These are phyloP conservation scores for Trametes hirsuta DNA, from an alignment of 1,284 basidiomycete genomes.

Conservation along the genomic window DNA sequence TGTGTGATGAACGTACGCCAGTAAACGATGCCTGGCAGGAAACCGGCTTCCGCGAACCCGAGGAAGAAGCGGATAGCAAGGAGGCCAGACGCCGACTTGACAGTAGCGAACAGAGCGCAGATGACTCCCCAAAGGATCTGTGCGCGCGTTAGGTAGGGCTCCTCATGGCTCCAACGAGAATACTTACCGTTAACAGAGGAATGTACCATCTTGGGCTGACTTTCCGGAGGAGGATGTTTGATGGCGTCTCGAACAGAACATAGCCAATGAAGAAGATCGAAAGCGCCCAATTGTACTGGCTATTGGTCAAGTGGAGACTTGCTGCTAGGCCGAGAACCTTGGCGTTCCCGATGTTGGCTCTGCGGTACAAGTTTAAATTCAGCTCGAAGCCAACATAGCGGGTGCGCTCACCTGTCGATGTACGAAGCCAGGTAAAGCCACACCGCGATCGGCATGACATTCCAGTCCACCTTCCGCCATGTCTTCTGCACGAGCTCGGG, in stretches of 20 bases:
- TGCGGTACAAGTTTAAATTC: neutral
- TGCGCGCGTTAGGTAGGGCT: neutral
- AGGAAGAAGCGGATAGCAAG: slow-evolving; percentile 66
- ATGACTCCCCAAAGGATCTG: slow-evolving; percentile 29
- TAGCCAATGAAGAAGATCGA: slow-evolving; percentile 71
- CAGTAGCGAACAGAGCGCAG: slow-evolving; percentile 45
- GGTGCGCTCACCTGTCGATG: slow-evolving; percentile 32
- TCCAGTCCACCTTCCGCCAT: slow-evolving; percentile 36
- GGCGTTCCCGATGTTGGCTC: slow-evolving; percentile 48
- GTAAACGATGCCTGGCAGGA: slow-evolving; percentile 57
- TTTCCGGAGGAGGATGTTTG: slow-evolving; percentile 33
- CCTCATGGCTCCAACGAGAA: neutral
- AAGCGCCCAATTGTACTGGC: slow-evolving; percentile 63
- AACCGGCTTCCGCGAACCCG: slow-evolving; percentile 49
- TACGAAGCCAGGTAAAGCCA: slow-evolving; percentile 36
- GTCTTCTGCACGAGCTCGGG: slow-evolving; percentile 29
- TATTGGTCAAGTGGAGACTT: slow-evolving; percentile 30
- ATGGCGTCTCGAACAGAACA: slow-evolving; percentile 70
- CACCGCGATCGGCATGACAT: slow-evolving; percentile 34
- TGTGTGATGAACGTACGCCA: slow-evolving; percentile 43
- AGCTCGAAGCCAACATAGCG: neutral
- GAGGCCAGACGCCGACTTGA: slow-evolving; percentile 53
- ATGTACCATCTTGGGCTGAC: slow-evolving; percentile 55
- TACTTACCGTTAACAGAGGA: slow-evolving; percentile 27
- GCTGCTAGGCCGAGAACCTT: slow-evolving; percentile 36